phyloP scores from a whole-genome alignment of 1,284 basidiomycete species.

The Anthracocystis panici-leucophaei region DNA sequence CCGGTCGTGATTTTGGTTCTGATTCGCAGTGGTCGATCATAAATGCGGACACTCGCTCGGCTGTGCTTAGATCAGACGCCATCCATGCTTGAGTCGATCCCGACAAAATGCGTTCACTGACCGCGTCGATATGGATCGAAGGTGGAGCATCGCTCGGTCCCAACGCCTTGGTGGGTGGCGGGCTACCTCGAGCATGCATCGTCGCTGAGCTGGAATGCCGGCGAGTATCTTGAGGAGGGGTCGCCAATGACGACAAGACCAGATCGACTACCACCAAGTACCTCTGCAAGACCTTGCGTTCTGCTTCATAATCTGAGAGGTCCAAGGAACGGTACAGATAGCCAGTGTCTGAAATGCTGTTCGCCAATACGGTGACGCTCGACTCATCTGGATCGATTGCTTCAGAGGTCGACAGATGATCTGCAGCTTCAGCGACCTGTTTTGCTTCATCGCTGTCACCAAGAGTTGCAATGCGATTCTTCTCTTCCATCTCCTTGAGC shows the following conservation, averaged over 20 bases:
- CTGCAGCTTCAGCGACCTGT: neutral
- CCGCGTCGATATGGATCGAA: conserved; percentile 4
- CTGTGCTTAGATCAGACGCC: neutral
- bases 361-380: neutral
- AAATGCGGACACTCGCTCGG: conserved; percentile 21
- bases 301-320: conserved; percentile 74
- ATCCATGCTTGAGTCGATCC: neutral
- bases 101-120: neutral
- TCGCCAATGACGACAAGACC: conserved; percentile 18
- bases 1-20: conserved; percentile 7
- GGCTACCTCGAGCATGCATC: neutral
- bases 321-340: conserved; percentile 80
- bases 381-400: conserved; percentile 24
- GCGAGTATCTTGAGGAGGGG: neutral
- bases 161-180: neutral
- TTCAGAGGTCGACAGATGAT: neutral
- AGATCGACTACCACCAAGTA: conserved; percentile 35
- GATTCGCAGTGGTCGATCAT: conserved; percentile 34
- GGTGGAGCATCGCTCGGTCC: neutral
- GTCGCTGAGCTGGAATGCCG: conserved; percentile 6
- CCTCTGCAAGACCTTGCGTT: conserved; percentile 71
- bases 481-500: conserved; percentile 74
- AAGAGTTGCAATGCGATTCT: conserved; percentile 43
- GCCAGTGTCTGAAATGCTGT: conserved; percentile 71
- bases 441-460: conserved; percentile 8